Evolutionary conservation across 2,329 filamentous ascomycete genomes (phyloP), one percentile per base, ranked within the genome.

Genomic region (Fusarium pseudograminearum): DNA sequence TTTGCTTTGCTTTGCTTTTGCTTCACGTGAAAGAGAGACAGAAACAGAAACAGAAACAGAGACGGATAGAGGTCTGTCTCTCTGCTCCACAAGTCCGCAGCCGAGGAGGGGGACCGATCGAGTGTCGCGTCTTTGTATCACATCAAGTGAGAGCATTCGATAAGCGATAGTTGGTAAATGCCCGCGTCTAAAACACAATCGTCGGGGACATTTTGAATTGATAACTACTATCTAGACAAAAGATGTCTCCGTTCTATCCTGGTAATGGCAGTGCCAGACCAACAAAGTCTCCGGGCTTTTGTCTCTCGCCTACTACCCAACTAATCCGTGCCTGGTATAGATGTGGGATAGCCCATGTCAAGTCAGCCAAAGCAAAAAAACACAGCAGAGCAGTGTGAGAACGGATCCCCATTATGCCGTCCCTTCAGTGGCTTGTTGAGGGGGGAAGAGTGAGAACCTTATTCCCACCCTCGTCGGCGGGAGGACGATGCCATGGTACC

Each of bases 391-490:
- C 18, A 48, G 46, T 16, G 55, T 66, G 55, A 66, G 57, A 61
- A 62, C 38, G 62, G 57, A 67, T 57, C 65, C 57, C 61, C 55
- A 53, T 54, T 42, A 60, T 61, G 56, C 67, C 61, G 67, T 57
- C 65, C 68, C 9, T 22, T 18, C 44, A 63, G 66, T 74, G 71
- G 71, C 69, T 73, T 66, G 61, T 72, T 52, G 57, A 57, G 54
- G 65, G 45, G 48, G 48, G 31, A 22, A 71, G 71, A 69, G 73
- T 75, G 73, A 75, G 73, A 75, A 75, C 73, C 73, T 75, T 75
- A 75, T 69, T 73, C 71, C 48, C 46, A 62, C 64, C 62, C 65
- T 64, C 72, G 70, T 66, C 57, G 50, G 61, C 60, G 67, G 67
- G 67, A 64, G 65, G 48, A 69, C 50, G 55, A 61, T 42, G 61